Evolutionary conservation across 2,329 filamentous ascomycete genomes (phyloP).

Genomic region (Epichloe hybrida): DNA sequence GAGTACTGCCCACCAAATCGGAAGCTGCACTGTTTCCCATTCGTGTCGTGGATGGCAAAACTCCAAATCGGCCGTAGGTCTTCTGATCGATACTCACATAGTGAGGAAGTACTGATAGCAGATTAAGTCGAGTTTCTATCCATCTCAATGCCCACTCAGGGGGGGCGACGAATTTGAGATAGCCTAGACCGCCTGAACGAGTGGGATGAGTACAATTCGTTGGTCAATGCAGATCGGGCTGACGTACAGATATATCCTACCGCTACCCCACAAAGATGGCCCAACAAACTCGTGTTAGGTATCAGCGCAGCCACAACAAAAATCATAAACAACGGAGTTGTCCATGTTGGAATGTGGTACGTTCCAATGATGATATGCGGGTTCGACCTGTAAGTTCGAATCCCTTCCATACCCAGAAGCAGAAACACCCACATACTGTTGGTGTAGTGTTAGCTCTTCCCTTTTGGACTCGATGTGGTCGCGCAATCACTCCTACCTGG

Average conservation of each 20-base stretch:
- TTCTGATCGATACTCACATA: slow-evolving; percentile 94
- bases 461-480: neutral
- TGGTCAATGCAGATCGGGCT: neutral
- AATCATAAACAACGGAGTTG: slow-evolving; percentile 65
- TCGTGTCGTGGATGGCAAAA: slow-evolving; percentile 50
- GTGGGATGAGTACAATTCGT: neutral
- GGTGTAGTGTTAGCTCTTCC: neutral
- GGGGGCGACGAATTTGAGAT: slow-evolving; percentile 78
- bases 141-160: slow-evolving; percentile 79
- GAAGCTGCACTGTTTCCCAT: slow-evolving; percentile 33
- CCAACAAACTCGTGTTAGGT: slow-evolving; percentile 69
- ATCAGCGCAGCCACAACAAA: slow-evolving; percentile 64
- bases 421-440: slow-evolving; percentile 83
- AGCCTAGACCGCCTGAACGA: slow-evolving; percentile 61
- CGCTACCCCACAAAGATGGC: slow-evolving; percentile 70
- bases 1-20: slow-evolving; percentile 46
- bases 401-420: slow-evolving; percentile 69
- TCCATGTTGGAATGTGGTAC: slow-evolving; percentile 78
- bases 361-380: slow-evolving; percentile 56
- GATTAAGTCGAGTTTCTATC: slow-evolving; percentile 77
- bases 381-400: slow-evolving; percentile 71
- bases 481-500: slow-evolving; percentile 49
- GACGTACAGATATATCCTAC: slow-evolving; percentile 76
- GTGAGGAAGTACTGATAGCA: slow-evolving; percentile 72
- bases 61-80: slow-evolving; percentile 84